Evolutionary conservation across 495 filamentous ascomycete genomes (phyloP), one percentile per base, ranked within the genome.

Genomic region (Mytilinidion resinicola): DNA sequence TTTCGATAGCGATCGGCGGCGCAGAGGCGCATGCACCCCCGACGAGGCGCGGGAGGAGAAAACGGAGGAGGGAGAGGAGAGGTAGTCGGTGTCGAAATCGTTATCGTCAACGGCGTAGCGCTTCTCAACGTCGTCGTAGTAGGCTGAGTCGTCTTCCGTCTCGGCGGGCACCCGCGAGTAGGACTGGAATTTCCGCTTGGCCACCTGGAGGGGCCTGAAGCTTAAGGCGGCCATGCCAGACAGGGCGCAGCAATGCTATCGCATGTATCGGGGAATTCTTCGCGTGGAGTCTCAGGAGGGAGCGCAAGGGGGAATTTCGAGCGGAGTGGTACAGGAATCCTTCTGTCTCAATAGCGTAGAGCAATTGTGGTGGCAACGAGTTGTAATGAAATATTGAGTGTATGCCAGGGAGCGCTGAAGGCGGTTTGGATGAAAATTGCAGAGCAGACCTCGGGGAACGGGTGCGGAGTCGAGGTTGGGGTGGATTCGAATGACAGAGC

Each of bases 171-270:
- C 57, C 15, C 51, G 25, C 41, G 57, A 55, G 64, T 63, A 67
- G 34, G 46, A 9, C 33, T 63, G 60, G 5, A 55, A n/a, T 54
- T 67, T 67, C 56, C 64, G 64, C 57, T 63, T 63, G 12, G 60
- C 64, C 14, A 63, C 57, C 30, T 41, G 42, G 8, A 67, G 52
- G 15, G 63, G 63, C n/a, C 56, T 56, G 53, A 66, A 66, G 52
- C 49, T 56, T 6, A 66, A 59, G 59, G 61, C 58, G 34, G 55
- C 50, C 50, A 53, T 37, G 12, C 34, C 33, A 36, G 50, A 15
- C 11, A 38, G n/a, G 34, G 34, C 4, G 3, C 33, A 7, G 25
- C 5, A 53, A 38, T 37, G 33, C 50, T 53, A 53, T 53, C 19
- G 20, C 50, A 53, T 53, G 50, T 38, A 34, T 19, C 6, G 17